Evolutionary conservation across 2,329 filamentous ascomycete species (phyloP).

Genomic region (Mycosphaerella arachidis): DNA sequence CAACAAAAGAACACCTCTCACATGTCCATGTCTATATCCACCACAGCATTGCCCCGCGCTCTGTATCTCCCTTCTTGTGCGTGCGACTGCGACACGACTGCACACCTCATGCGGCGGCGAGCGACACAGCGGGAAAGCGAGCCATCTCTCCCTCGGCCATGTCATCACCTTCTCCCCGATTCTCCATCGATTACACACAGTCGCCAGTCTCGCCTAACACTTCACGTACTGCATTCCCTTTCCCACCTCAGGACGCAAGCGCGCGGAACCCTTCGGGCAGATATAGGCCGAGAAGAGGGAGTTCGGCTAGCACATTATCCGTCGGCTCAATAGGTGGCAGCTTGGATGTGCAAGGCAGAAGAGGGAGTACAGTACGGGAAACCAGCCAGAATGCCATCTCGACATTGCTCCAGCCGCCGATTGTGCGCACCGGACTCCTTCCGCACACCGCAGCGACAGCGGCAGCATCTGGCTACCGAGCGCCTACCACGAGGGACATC

Average conservation of each 20-base stretch:
- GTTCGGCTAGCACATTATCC: constrained; percentile 69
- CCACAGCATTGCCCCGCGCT: background rate
- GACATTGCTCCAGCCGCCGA: constrained; percentile 84
- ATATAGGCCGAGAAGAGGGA: constrained; percentile 64
- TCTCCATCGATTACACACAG: constrained; percentile 48
- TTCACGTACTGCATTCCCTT: constrained; percentile 46
- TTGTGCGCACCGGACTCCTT: constrained; percentile 79
- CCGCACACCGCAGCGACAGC: constrained; percentile 68
- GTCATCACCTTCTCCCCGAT: constrained; percentile 53
- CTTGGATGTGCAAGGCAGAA: constrained; percentile 63
- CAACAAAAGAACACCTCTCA: background rate
- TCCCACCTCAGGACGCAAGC: constrained; percentile 54
- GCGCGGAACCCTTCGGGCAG: constrained; percentile 44
- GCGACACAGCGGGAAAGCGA: constrained; percentile 3
- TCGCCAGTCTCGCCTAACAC: constrained; percentile 38
- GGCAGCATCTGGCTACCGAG: constrained; percentile 60
- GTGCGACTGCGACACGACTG: background rate
- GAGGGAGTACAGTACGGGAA: constrained; percentile 60
- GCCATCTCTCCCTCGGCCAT: constrained; percentile 20
- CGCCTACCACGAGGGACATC: constrained; percentile 83
- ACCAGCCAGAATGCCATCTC: constrained; percentile 92
- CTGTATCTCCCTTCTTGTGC: background rate
- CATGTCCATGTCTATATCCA: background rate
- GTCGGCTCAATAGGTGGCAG: constrained; percentile 81
- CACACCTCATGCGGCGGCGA: constrained; percentile 21